Base-by-base conservation (phyloP, 352 stramenopile species). In the Phytopythium aichiense region DNA sequence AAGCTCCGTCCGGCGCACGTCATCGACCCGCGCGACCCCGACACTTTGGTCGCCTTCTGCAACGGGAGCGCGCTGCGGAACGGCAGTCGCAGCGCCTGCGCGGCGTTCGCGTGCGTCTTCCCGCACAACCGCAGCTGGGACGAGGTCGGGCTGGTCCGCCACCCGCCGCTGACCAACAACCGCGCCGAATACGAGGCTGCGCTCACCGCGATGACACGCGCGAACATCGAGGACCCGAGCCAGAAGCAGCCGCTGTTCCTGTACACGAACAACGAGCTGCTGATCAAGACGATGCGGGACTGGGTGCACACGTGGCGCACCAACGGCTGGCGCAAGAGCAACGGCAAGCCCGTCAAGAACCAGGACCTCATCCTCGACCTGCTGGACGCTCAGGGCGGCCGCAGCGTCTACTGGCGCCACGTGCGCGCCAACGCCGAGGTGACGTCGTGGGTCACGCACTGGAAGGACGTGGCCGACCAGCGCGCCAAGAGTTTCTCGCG, bases 281-380 rank as follows among this genome's bases (percentile, higher is more conserved):
- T 73, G 31, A 28, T 69, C 2, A 22, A 64, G 3, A 62, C 66
- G 9, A 67, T 67, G 66, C 65, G 35, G 16, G 59, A 64, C 25
- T 70, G 63, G 58, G 46, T 73, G 22, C 60, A 67, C 37, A 46
- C 46, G 25, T 73, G 66, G 66, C 20, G 40, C 7, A 49, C 55
- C 42, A 67, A 67, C 22, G 63, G 62, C 16, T 73, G 66, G 62
- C 25, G 42, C 25, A 69, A 33, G 9, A 49, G 60, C 42, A 55
- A 55, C 18, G 66, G 58, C 15, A 35, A 18, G 9, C 42, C 57
- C 2, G 58, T 70, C 22, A 37, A 62, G 43, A 70, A 73, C 43
- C 53, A 33, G 25, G 55, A 69, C 55, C 28, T 73, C 9, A 43
- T 70, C 35, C 42, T 61, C 23, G 46, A 61, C 23, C 33, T 73